Evolutionary conservation across 2,329 filamentous ascomycete genomes (phyloP).

Genomic region (Lasiodiplodia theobromae): DNA sequence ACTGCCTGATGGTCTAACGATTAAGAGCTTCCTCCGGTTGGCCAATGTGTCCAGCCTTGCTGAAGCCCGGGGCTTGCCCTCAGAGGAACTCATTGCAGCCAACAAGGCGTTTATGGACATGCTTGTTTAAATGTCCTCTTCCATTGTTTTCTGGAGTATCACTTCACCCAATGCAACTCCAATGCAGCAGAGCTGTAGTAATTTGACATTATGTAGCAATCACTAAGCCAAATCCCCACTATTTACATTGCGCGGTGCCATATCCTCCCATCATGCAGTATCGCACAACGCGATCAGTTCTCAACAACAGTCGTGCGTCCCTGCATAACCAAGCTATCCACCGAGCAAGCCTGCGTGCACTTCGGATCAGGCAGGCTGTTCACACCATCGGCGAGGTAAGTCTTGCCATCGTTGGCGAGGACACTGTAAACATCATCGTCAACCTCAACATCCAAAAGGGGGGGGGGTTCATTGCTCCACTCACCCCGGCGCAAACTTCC

Average conservation of each 20-base stretch:
- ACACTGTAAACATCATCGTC: background rate
- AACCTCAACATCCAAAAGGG: background rate
- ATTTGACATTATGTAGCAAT: too few species aligned
- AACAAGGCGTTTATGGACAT: constrained; percentile 32
- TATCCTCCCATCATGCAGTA: too few species aligned
- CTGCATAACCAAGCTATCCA: background rate
- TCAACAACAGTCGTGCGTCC: background rate
- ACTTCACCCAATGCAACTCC: too few species aligned
- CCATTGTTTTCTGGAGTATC: too few species aligned
- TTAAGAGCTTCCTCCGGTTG: constrained; percentile 41
- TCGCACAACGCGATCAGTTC: background rate
- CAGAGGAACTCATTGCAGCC: constrained; percentile 42
- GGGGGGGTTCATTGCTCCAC: background rate
- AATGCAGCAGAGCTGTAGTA: too few species aligned
- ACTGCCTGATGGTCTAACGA: constrained; percentile 37
- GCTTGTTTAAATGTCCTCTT: too few species aligned
- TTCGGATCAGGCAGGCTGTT: background rate
- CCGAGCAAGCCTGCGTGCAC: background rate
- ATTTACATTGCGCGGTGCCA: too few species aligned
- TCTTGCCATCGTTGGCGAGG: background rate
- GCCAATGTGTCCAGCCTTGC: constrained; percentile 44
- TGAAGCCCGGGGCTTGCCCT: constrained; percentile 42
- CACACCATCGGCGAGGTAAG: background rate
- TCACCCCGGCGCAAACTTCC: background rate
- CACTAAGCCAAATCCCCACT: too few species aligned